Evolutionary conservation across 305 asterid species (phyloP), one percentile per base, ranked within the genome.

Genomic region (Fraxinus platypoda): DNA sequence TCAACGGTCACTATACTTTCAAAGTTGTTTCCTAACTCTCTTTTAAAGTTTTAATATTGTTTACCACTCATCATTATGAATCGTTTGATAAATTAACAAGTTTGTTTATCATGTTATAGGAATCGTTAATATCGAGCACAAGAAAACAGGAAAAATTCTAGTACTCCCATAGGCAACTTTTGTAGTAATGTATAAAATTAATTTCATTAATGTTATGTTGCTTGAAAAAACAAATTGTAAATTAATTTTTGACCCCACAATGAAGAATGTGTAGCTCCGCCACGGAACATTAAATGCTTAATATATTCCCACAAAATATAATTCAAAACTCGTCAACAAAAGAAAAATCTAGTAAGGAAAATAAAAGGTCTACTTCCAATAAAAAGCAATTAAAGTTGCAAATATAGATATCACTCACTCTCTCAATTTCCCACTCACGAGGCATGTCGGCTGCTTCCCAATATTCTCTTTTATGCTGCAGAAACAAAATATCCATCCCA

Each of bases 391-490:
- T 54, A 74, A 80, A 71, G 74, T 68, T 81, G 76, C 77, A 68
- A 57, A 38, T 77, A 34, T 66, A 77, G 37, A 81, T 49, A 74
- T 81, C 84, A 90, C 98, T 90, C 86, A 97, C 99, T 94, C 99
- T 85, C 99, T 87, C 86, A 97, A 88, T 89, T 89, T 97, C 84
- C 99, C 99, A 83, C 98, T 97, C 81, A 87, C 87, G 85, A 97
- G 97, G 80, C 85, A 74, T 70, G 88, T 30, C 81, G 99, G 99
- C 86, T 97, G 99, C 83, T 90, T 96, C 41, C 85, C 28, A 26
- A 97, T 89, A 79, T 17, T 91, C 92, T 97, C 99, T 87, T 97
- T 92, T 80, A 97, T 90, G 87, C 99, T 97, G 96, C 88, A 85
- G 72, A 85, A 72, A 68, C 66, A 78, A 68, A 30, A 82, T 82